Conservation (phyloP, 2,329 filamentous ascomycete genomes). For the Cordyceps tenuipes region DNA sequence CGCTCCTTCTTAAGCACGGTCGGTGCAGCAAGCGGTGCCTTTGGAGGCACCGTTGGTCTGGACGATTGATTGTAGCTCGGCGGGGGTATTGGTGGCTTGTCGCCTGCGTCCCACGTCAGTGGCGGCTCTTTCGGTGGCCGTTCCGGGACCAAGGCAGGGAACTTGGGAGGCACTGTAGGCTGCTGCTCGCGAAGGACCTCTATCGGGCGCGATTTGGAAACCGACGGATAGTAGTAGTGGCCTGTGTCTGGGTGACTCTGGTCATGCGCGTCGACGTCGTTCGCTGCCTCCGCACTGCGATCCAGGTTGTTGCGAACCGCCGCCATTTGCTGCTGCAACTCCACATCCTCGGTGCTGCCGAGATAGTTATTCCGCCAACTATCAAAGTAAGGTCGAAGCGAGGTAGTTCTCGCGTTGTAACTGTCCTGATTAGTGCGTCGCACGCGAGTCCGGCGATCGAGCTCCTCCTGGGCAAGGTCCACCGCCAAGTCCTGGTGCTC, state of each 20-base stretch:
- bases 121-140: conserved; percentile 25
- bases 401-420: neutral
- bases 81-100: conserved; percentile 8
- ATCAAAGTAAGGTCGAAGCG: conserved; percentile 6
- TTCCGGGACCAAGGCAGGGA: conserved; percentile 18
- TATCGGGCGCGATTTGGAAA: conserved; percentile 42
- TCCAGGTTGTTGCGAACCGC: conserved; percentile 41
- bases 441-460: conserved; percentile 56
- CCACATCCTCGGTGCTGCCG: conserved; percentile 29
- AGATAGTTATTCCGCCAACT: conserved; percentile 1
- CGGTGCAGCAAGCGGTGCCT: conserved; percentile 15
- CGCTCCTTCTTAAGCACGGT: conserved; percentile 40
- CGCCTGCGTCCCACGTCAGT: neutral
- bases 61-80: conserved; percentile 9
- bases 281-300: conserved; percentile 20
- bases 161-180: conserved; percentile 18
- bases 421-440: conserved; percentile 36
- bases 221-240: conserved; percentile 49
- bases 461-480: conserved; percentile 64
- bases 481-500: conserved; percentile 71
- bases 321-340: conserved; percentile 45
- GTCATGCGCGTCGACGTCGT: conserved; percentile 13
- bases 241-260: conserved; percentile 19
- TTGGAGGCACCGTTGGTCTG: neutral
- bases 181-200: conserved; percentile 29